A percentile compares a stretch with the other conserved stretches of the same genome.
These are phyloP conservation scores for Lachnellula hyalina DNA, from an alignment of 2,329 filamentous ascomycete genomes.

Conservation along the genomic window DNA sequence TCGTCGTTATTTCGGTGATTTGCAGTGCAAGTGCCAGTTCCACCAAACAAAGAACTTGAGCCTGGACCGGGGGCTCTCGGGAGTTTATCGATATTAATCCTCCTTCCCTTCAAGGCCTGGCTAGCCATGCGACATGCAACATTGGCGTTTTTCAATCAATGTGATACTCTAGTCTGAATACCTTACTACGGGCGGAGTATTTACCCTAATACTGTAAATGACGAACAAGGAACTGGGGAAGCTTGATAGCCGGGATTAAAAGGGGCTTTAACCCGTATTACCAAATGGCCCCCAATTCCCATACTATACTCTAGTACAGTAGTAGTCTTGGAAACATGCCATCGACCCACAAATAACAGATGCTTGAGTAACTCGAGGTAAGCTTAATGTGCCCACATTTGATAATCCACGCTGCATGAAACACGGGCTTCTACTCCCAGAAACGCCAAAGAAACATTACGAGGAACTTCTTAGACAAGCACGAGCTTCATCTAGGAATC, in stretches of 20 bases:
- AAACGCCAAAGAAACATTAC: not conserved
- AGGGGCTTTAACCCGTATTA: not conserved
- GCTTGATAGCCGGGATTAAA: too few relatives aligned
- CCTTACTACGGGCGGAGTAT: not conserved
- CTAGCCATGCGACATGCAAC: not conserved
- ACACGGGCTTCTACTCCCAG: not conserved
- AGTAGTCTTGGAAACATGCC: too few relatives aligned
- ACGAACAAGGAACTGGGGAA: not conserved
- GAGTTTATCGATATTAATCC: not conserved
- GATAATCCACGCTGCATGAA: not conserved
- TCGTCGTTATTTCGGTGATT: slow-evolving; percentile 3
- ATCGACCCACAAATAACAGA: not conserved
- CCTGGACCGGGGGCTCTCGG: not conserved
- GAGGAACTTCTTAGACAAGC: not conserved
- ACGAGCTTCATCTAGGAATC: too few relatives aligned
- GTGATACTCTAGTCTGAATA: not conserved
- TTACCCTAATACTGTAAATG: not conserved
- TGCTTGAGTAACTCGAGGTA: not conserved
- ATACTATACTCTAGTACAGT: not conserved
- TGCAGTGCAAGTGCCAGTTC: not conserved
- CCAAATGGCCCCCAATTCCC: not conserved
- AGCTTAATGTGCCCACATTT: not conserved
- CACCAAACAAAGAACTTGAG: slow-evolving; percentile 1
- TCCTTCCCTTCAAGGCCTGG: not conserved
- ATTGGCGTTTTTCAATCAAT: not conserved